Conservation (phyloP, 495 filamentous ascomycete species). For the Neurospora africana region DNA sequence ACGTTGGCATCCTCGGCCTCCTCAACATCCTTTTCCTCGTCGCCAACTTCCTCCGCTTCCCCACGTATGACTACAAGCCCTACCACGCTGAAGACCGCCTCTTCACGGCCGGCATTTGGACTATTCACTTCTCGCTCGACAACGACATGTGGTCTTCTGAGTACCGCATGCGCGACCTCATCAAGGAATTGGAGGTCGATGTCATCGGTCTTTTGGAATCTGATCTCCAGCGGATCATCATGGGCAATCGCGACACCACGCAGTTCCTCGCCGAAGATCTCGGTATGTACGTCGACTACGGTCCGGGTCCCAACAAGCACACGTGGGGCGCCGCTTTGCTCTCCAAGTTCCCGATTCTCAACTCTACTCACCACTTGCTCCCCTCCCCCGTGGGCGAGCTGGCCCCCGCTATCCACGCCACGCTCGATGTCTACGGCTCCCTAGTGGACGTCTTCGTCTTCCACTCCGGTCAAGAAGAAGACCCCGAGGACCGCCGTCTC, state of each 20-base stretch:
- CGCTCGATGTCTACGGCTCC: conserved; percentile 84
- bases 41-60: conserved; percentile 87
- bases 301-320: conserved; percentile 97
- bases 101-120: conserved; percentile 95
- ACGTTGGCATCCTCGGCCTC: conserved; percentile 37
- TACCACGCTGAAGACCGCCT: conserved; percentile 80
- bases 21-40: conserved; percentile 72
- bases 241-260: conserved; percentile 96
- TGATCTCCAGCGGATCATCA: conserved; percentile 95
- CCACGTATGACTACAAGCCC: conserved; percentile 80
- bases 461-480: conserved; percentile 98
- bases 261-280: conserved; percentile 93
- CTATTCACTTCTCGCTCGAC: conserved; percentile 94
- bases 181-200: conserved; percentile 89
- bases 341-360: conserved; percentile 95
- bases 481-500: conserved; percentile 81
- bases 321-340: conserved; percentile 93
- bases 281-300: conserved; percentile 97
- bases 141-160: conserved; percentile 99
- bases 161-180: conserved; percentile 81
- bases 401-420: conserved; percentile 92
- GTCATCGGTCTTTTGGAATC: conserved; percentile 89
- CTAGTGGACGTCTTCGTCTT: conserved; percentile 92
- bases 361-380: conserved; percentile 91
- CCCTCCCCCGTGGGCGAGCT: conserved; percentile 91